Percentiles rank a stretch among this genome's conserved stretches.
Conservation (phyloP, 306 rosid species). For the Calophaca sinica region DNA sequence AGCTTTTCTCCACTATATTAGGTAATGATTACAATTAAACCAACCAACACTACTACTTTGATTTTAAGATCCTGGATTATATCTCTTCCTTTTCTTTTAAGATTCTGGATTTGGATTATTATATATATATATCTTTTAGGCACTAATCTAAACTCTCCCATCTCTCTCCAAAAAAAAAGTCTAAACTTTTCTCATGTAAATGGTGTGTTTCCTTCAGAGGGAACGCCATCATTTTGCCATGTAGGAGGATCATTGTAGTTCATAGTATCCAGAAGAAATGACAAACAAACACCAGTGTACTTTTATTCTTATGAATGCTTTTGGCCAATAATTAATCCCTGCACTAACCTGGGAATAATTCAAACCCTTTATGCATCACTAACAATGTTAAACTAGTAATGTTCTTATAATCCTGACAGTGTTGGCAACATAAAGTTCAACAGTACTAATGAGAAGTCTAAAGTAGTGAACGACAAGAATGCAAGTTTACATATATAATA, state of each 20-base stretch:
- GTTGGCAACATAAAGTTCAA: conserved; percentile 46
- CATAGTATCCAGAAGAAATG: conserved; percentile 58
- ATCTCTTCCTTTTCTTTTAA: conserved; percentile 28
- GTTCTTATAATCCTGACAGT: conserved; percentile 27
- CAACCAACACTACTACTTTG: conserved; percentile 41
- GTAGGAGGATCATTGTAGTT: conserved; percentile 41
- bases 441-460: conserved; percentile 30
- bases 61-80: conserved; percentile 40
- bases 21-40: conserved; percentile 54
- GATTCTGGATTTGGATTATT: conserved; percentile 44
- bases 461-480: conserved; percentile 50
- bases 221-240: conserved; percentile 56
- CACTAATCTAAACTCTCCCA: conserved; percentile 37
- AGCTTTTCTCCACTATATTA: conserved; percentile 64
- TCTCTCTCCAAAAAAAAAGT: conserved; percentile 1
- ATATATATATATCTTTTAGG: conserved; percentile 22
- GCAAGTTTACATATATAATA: conserved; percentile 38
- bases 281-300: conserved; percentile 49
- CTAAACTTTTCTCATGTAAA: conserved; percentile 32
- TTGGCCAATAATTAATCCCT: conserved; percentile 56
- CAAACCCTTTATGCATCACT: conserved; percentile 49
- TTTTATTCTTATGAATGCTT: conserved; percentile 36
- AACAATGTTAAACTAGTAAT: conserved; percentile 40
- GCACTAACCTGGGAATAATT: conserved; percentile 59
- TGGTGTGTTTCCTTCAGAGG: conserved; percentile 49